Evolutionary conservation across 2,329 filamentous ascomycete species (phyloP).

Genomic region (Aspergillus fumigatiaffinis): DNA sequence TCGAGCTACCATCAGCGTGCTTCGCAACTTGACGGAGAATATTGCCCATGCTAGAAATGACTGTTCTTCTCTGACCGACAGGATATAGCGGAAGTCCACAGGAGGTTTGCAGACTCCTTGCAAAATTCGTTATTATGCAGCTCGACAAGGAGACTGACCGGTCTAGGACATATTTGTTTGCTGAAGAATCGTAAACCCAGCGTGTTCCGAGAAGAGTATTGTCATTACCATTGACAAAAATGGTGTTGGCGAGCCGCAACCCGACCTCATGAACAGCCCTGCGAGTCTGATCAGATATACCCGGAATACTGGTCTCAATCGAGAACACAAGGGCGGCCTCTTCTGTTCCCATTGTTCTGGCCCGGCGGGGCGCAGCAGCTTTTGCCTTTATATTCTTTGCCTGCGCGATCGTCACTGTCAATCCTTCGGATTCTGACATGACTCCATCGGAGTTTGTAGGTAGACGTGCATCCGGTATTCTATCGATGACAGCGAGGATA

Average conservation of each 20-base stretch:
- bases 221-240: conserved; percentile 41
- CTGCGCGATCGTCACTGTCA: conserved; percentile 31
- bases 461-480: conserved; percentile 23
- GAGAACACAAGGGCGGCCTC: conserved; percentile 33
- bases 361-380: conserved; percentile 21
- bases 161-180: conserved; percentile 21
- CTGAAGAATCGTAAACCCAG: conserved; percentile 26
- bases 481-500: conserved; percentile 36
- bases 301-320: conserved; percentile 10
- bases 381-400: conserved; percentile 27
- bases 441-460: not conserved
- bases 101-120: conserved; percentile 13
- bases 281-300: conserved; percentile 1
- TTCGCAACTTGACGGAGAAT: conserved; percentile 40
- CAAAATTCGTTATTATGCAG: conserved; percentile 25
- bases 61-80: conserved; percentile 34
- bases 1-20: conserved; percentile 23
- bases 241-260: conserved; percentile 39
- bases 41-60: conserved; percentile 42
- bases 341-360: conserved; percentile 26
- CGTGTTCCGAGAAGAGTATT: conserved; percentile 36
- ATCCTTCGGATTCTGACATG: conserved; percentile 28
- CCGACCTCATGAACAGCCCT: conserved; percentile 29
- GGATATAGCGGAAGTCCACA: conserved; percentile 33
- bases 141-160: conserved; percentile 27